Evolutionary conservation across 139 green algal genomes (phyloP).

Genomic region (Ulvella scutata): DNA sequence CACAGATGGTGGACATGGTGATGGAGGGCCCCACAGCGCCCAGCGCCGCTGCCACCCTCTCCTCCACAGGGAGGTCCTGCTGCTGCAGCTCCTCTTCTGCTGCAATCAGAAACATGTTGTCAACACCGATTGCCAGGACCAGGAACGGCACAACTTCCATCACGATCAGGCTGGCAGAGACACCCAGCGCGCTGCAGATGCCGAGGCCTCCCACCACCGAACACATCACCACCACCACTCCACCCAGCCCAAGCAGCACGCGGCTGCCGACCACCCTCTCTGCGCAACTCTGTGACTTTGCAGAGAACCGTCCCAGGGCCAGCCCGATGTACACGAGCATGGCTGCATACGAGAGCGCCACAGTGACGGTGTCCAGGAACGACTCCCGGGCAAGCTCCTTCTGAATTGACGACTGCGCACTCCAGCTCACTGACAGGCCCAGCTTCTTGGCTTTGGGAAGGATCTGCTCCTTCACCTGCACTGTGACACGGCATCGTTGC

Average conservation of each 20-base stretch:
- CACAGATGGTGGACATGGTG: slow-evolving; percentile 52
- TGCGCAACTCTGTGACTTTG: too few species aligned
- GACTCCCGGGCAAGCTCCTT: slow-evolving; percentile 73
- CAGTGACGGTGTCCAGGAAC: slow-evolving; percentile 37
- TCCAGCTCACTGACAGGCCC: slow-evolving; percentile 54
- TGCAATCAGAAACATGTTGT: slow-evolving; percentile 92
- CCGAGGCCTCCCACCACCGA: slow-evolving; percentile 54
- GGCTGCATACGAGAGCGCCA: slow-evolving; percentile 60
- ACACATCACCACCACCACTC: slow-evolving; percentile 49
- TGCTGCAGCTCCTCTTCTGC: slow-evolving; percentile 37
- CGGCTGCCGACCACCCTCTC: slow-evolving; percentile 27
- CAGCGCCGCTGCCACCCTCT: slow-evolving; percentile 52
- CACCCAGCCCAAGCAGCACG: slow-evolving; percentile 40
- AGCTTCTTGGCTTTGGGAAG: slow-evolving; percentile 9
- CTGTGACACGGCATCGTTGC: background rate
- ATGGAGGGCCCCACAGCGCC: slow-evolving; percentile 64
- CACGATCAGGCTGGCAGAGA: slow-evolving; percentile 61
- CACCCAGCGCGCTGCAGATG: slow-evolving; percentile 31
- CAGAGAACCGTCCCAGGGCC: slow-evolving; percentile 28
- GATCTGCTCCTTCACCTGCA: slow-evolving; percentile 11
- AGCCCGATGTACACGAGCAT: slow-evolving; percentile 75
- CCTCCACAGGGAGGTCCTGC: slow-evolving; percentile 34
- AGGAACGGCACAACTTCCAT: slow-evolving; percentile 88
- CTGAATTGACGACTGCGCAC: slow-evolving; percentile 58
- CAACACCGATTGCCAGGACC: slow-evolving; percentile 76